A percentile compares a stretch with the other conserved stretches of the same genome.
phyloP scores from a whole-genome alignment of 2,329 filamentous ascomycete species.

The Hypoxylon sp. region DNA sequence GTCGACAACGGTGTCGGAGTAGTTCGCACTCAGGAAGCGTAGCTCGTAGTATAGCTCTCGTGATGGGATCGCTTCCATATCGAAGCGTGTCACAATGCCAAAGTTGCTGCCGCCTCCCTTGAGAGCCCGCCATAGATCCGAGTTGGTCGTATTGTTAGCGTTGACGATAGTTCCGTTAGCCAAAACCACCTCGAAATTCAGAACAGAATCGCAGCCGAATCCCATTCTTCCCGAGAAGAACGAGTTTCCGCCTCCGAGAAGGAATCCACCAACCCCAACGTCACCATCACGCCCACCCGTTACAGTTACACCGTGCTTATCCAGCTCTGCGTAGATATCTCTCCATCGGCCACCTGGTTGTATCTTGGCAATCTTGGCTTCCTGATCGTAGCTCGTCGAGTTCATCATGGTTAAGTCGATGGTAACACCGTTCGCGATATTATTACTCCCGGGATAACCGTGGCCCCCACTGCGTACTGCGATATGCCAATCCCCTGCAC shows the following conservation, averaged over 20 bases:
- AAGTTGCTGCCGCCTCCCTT: conserved; percentile 65
- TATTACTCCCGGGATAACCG: conserved; percentile 60
- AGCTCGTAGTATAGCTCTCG: conserved; percentile 45
- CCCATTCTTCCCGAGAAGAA: conserved; percentile 51
- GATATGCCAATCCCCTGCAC: conserved; percentile 56
- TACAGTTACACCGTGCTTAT: conserved; percentile 46
- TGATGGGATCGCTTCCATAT: conserved; percentile 53
- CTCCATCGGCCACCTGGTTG: conserved; percentile 53
- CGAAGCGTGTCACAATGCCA: conserved; percentile 59
- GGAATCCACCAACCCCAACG: conserved; percentile 54
- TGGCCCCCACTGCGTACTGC: conserved; percentile 67
- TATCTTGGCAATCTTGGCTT: conserved; percentile 54
- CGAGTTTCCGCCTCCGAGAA: conserved; percentile 51
- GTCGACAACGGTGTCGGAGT: conserved; percentile 45
- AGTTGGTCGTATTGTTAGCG: conserved; percentile 56
- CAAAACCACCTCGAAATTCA: conserved; percentile 61
- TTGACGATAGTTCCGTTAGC: conserved; percentile 60
- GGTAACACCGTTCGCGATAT: conserved; percentile 60
- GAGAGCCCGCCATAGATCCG: conserved; percentile 63
- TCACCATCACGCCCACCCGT: conserved; percentile 51
- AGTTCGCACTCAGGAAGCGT: conserved; percentile 37
- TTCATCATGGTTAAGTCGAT: conserved; percentile 61
- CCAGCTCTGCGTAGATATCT: conserved; percentile 49
- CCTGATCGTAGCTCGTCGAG: conserved; percentile 51
- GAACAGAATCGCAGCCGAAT: conserved; percentile 59